Evolutionary conservation across 345 rosid genomes (phyloP).

Genomic region (Linum tenue): DNA sequence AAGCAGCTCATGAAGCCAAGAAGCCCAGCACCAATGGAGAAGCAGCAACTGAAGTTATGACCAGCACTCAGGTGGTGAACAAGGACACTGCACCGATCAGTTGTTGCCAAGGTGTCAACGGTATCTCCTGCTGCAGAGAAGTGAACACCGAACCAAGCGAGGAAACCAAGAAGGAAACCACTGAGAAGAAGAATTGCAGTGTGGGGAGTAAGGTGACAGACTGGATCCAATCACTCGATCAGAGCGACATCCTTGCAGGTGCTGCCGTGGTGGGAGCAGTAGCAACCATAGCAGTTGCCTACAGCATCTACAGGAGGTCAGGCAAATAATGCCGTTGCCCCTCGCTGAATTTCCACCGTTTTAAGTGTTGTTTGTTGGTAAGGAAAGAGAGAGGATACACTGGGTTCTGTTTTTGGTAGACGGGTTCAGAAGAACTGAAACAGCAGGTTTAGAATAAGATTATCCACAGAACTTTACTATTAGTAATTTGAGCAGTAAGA

Average conservation of each 20-base stretch:
- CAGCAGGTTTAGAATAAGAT: no score
- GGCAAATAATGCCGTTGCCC: slow-evolving; percentile 15
- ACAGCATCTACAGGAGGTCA: slow-evolving; percentile 54
- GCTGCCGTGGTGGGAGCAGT: slow-evolving; percentile 61
- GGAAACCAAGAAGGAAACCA: slow-evolving; percentile 18
- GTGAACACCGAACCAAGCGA: slow-evolving; percentile 26
- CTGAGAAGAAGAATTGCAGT: slow-evolving; percentile 2
- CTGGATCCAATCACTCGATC: slow-evolving; percentile 50
- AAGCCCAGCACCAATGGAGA: slow-evolving; percentile 23
- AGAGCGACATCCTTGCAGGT: slow-evolving; percentile 47
- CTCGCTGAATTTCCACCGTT: no score
- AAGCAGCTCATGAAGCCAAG: slow-evolving; percentile 18
- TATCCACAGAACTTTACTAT: no score
- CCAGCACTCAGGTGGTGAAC: slow-evolving; percentile 8
- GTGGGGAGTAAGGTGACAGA: slow-evolving; percentile 16
- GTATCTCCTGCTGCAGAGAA: slow-evolving; percentile 70
- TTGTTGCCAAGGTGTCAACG: slow-evolving; percentile 68
- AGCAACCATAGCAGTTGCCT: slow-evolving; percentile 60
- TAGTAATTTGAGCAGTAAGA: no score
- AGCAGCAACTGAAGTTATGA: background rate
- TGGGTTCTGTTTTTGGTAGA: no score
- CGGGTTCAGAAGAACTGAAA: no score
- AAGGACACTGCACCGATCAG: slow-evolving; percentile 24
- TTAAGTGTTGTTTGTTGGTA: no score
- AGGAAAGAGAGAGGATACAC: no score